A percentile compares a stretch with the other conserved stretches of the same genome.
Conservation (phyloP, 2,329 filamentous ascomycete species). For the Exophiala oligosperma region DNA sequence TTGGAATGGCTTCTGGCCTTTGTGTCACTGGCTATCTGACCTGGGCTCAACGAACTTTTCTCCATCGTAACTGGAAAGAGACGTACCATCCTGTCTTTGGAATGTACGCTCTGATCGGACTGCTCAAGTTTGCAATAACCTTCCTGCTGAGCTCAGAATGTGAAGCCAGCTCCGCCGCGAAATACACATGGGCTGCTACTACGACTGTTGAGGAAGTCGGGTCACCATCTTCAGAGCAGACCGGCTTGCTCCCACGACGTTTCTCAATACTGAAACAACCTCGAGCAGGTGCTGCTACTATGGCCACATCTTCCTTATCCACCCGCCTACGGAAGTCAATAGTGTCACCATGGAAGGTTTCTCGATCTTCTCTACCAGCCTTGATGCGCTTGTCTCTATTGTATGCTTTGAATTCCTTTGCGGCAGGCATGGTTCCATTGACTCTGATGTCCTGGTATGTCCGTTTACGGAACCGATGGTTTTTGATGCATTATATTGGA, state of each 20-base stretch:
- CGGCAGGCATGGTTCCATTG: slow-evolving; percentile 67
- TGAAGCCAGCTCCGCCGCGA: slow-evolving; percentile 7
- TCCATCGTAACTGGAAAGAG: slow-evolving; percentile 21
- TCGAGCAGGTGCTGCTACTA: slow-evolving; percentile 12
- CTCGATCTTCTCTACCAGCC: slow-evolving; percentile 56
- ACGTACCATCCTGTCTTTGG: slow-evolving; percentile 13
- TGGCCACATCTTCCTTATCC: slow-evolving; percentile 1
- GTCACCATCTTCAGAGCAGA: slow-evolving; percentile 23
- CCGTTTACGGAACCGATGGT: background rate
- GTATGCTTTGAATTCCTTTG: slow-evolving; percentile 67
- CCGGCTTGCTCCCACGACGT: slow-evolving; percentile 7
- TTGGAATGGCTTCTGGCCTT: slow-evolving; percentile 61
- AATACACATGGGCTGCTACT: slow-evolving; percentile 15
- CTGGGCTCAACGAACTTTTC: slow-evolving; percentile 38
- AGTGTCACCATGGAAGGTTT: slow-evolving; percentile 31
- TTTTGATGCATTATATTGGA: slow-evolving; percentile 31
- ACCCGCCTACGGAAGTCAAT: slow-evolving; percentile 18
- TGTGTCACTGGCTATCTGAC: slow-evolving; percentile 45
- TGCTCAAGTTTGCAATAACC: slow-evolving; percentile 10
- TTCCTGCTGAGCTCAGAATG: slow-evolving; percentile 9
- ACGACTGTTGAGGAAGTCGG: slow-evolving; percentile 16
- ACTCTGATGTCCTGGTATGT: slow-evolving; percentile 39
- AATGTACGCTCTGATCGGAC: slow-evolving; percentile 10
- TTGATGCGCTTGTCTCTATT: slow-evolving; percentile 62
- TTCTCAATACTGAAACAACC: slow-evolving; percentile 3